Base-by-base conservation (phyloP, 2,329 filamentous ascomycete genomes). In the Colletotrichum spinosum region DNA sequence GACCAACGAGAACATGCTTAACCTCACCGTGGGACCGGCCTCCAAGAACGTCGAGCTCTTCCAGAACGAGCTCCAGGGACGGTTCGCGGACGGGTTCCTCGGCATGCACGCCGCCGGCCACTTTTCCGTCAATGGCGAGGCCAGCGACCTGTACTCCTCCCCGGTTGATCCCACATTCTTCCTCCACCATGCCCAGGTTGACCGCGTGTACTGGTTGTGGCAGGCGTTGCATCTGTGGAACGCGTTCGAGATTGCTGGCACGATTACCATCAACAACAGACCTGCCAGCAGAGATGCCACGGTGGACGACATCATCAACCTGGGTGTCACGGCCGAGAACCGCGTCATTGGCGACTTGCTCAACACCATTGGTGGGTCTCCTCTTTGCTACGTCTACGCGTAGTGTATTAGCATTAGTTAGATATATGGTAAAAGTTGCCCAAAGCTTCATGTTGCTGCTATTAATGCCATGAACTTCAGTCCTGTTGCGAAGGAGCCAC, bases 41-140 rank as follows among this genome's bases (percentile, higher is more conserved):
- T 70, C 69, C 59, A 60, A 55, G 2, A 72, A 74, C 51, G 75
- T 81, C 53, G 61, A 55, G 12, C 54, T 61, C 13, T 80, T 80
- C 69, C 75, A 80, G 70, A 72, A 70, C 49, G 67, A 67, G 34
- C 76, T 79, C 72, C 76, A 79, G 69, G 75, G 77, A 6, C 69
- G 73, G 42, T 71, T 71, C 42, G 11, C 45, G 1, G 58, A 60
- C 6, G 39, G 39, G 13, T 60, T 60, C n/a, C 52, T 76, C 49
- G 77, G 77, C 25, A 73, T 81, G 12, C 79, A 79, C 60, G 72
- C 73, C 4, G 78, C 72, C 0, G 79, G 78, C 1, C 79, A 81
- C 68, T 80, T 76, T 67, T 73, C 75, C 25, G 72, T 81, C 1
- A 74, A 75, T 2, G 77, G 77, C 25, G 77, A 79, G 39, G 77